These are phyloP conservation scores for Posidonia australis DNA, from an alignment of 106 monocot genomes.

Conservation along the genomic window DNA sequence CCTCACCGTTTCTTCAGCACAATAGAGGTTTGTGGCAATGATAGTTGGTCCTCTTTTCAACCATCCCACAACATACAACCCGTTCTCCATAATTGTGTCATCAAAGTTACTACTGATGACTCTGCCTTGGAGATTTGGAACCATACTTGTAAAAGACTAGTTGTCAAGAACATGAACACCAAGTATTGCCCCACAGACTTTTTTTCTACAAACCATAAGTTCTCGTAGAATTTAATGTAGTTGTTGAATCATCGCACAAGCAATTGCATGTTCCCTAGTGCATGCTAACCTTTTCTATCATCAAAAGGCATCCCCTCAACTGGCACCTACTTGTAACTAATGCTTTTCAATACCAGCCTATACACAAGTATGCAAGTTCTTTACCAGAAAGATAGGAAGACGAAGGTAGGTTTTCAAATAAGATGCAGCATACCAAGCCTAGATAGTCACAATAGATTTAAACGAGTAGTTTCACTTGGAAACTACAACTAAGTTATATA, in stretches of 20 bases:
- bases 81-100: constrained; percentile 24
- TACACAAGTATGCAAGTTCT: constrained; percentile 9
- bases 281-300: constrained; percentile 61
- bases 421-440: too few species aligned
- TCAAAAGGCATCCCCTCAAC: constrained; percentile 81
- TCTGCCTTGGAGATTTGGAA: constrained; percentile 52
- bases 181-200: too few species aligned
- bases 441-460: neutral
- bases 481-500: constrained; percentile 2
- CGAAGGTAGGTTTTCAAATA: neutral
- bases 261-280: too few species aligned
- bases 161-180: neutral
- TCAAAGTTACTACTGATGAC: constrained; percentile 22
- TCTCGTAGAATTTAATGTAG: too few species aligned
- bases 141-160: constrained; percentile 38
- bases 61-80: constrained; percentile 86
- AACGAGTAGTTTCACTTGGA: neutral
- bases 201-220: too few species aligned
- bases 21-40: constrained; percentile 82
- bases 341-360: constrained; percentile 92
- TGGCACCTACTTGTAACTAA: constrained; percentile 90
- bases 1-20: constrained; percentile 93
- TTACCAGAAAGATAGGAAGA: neutral
- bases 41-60: constrained; percentile 97
- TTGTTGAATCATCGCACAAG: too few species aligned